Base-by-base conservation (phyloP, 2,329 filamentous ascomycete species). In the Fusarium vanettenii region DNA sequence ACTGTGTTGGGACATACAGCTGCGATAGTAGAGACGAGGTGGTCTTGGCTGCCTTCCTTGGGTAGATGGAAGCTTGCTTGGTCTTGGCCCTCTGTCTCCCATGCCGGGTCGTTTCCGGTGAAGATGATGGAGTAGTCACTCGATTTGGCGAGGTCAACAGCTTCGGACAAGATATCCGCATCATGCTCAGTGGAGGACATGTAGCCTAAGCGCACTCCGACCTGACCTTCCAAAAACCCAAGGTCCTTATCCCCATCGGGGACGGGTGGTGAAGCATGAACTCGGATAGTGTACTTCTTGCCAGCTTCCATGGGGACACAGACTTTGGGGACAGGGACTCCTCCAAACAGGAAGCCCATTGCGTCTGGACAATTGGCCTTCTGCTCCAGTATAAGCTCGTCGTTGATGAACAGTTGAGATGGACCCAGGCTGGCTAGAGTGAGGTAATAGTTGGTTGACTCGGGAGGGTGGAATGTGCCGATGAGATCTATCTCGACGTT, bases 1-100 rank as follows among this genome's bases (percentile, higher is more conserved):
- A 90, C 86, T 8, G 89, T 88, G 41, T 90, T 90, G 1, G 88
- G 83, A 76, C 92, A 92, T 2, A 81, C 89, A 0, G 85, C 85
- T n/a, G 90, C 83, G 0, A 92, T 87, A 6, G 87, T 86, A 18
- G 84, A 80, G 75, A 92, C 89, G 31, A 94, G 82, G 5, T 85
- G 84, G 65, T 94, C 91, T 60, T 90, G 92, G 68, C 89, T 87
- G 66, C 90, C 81, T 4, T 81, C 74, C 20, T 80, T 86, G 88
- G 92, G 94, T 0, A 94, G 83, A n/a, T 92, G 92, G 57, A 94
- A 86, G 79, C 93, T 93, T 79, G 92, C 92, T 65, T 93, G 90
- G 79, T 94, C 92, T 72, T 92, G 91, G 57, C 86, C 85, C 91
- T 94, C 82, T 0, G 81, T 82, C 74, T 84, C 82, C 81, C 80